Conservation (phyloP, 2,329 filamentous ascomycete species). For the Ascosphaera apis region DNA sequence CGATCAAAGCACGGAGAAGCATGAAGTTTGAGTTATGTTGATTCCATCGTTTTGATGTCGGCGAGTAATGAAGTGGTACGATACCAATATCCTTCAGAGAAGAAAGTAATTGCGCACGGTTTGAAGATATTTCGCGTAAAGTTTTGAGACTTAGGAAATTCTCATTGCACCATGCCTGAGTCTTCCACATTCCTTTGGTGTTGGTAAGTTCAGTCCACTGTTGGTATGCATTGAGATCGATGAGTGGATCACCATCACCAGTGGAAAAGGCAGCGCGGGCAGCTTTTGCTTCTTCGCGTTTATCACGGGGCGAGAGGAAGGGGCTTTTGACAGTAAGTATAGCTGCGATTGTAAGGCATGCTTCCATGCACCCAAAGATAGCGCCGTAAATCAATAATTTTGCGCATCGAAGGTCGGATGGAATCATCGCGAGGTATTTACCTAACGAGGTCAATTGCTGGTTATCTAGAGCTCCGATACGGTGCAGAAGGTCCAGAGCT, state of each 20-base stretch:
- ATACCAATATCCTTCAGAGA: slow-evolving; percentile 74
- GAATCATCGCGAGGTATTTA: slow-evolving; percentile 82
- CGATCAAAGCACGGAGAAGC: slow-evolving; percentile 46
- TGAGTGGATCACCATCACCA: slow-evolving; percentile 69
- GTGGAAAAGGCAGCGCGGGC: slow-evolving; percentile 51
- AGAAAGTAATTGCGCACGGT: slow-evolving; percentile 62
- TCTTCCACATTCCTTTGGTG: slow-evolving; percentile 21
- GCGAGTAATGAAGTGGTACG: slow-evolving; percentile 30
- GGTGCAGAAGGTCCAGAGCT: slow-evolving; percentile 51
- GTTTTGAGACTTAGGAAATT: slow-evolving; percentile 71
- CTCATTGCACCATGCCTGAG: slow-evolving; percentile 51
- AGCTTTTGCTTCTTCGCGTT: slow-evolving; percentile 57
- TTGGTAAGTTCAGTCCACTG: slow-evolving; percentile 50
- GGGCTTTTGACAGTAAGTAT: slow-evolving; percentile 78
- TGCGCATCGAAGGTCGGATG: slow-evolving; percentile 73
- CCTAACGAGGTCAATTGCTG: slow-evolving; percentile 80
- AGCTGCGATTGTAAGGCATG: slow-evolving; percentile 69
- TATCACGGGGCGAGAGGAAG: slow-evolving; percentile 65
- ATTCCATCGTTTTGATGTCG: slow-evolving; percentile 20
- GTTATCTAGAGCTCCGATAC: slow-evolving; percentile 76
- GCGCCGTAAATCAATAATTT: slow-evolving; percentile 92
- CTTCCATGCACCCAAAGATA: slow-evolving; percentile 77
- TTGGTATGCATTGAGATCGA: slow-evolving; percentile 64
- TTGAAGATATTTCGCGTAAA: slow-evolving; percentile 69
- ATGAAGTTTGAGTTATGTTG: slow-evolving; percentile 16